Conservation (phyloP, 768 basidiomycete species). For the Hemileccinum impolitum region DNA sequence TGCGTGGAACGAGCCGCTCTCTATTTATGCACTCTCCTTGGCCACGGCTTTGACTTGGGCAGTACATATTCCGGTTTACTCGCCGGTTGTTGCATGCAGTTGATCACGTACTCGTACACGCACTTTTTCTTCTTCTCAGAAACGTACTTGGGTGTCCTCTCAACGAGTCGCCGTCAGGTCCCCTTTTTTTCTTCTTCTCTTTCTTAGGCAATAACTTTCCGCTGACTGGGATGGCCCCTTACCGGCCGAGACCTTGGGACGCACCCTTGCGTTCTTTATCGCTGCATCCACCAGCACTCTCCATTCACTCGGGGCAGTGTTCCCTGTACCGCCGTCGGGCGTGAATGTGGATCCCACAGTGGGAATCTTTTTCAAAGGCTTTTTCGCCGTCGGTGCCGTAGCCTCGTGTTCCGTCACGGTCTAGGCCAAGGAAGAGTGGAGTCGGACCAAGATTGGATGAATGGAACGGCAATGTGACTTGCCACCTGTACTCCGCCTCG, state of each 20-base stretch:
- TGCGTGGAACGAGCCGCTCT: no score
- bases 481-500: not conserved
- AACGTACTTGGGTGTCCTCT: not conserved
- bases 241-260: constrained; percentile 1
- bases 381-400: constrained; percentile 1
- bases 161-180: constrained; percentile 8
- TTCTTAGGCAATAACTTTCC: not conserved
- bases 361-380: constrained; percentile 10
- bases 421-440: not conserved
- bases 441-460: not conserved
- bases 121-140: constrained; percentile 10
- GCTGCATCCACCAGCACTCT: constrained; percentile 10
- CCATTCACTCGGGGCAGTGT: constrained; percentile 9
- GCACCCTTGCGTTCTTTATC: not conserved
- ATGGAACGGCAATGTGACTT: not conserved
- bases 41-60: no score
- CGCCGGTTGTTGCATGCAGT: not conserved
- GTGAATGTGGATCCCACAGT: constrained; percentile 21
- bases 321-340: not conserved
- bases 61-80: no score
- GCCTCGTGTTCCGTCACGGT: not conserved
- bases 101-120: not conserved
- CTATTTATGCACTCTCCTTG: no score
- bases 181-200: constrained; percentile 1
- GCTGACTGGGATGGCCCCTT: constrained; percentile 12